Percentiles rank a stretch among this genome's conserved stretches.
Evolutionary conservation across 2,329 filamentous ascomycete genomes (phyloP).

Genomic region (Cercospora berteroae): DNA sequence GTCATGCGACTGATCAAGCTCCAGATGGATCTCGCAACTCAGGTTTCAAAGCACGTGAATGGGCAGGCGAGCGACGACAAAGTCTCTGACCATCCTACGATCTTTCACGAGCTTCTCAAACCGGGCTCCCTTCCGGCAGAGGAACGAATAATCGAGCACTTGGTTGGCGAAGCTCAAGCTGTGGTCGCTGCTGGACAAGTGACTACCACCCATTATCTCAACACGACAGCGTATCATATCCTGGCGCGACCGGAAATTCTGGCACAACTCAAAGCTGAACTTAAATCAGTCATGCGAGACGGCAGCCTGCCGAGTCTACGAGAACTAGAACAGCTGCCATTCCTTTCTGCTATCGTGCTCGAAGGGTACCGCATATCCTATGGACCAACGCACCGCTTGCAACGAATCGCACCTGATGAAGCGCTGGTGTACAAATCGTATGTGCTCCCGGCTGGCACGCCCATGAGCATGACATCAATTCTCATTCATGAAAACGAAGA

Average conservation of each 20-base stretch:
- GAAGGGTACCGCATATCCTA: conserved; percentile 25
- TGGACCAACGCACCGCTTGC: conserved; percentile 22
- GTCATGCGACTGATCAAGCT: conserved; percentile 17
- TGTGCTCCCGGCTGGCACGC: conserved; percentile 24
- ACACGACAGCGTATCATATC: conserved; percentile 44
- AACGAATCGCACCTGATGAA: conserved; percentile 25
- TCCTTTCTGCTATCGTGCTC: conserved; percentile 22
- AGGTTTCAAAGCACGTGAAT: conserved; percentile 13
- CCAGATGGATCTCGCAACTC: conserved; percentile 11
- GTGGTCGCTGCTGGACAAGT: conserved; percentile 50
- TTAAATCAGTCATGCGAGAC: conserved; percentile 26
- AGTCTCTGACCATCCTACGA: conserved; percentile 5
- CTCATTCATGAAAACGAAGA: conserved; percentile 35
- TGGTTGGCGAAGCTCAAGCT: conserved; percentile 40
- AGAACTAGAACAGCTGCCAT: conserved; percentile 23
- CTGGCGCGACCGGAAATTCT: conserved; percentile 38
- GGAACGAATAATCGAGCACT: conserved; percentile 6
- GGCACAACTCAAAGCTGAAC: conserved; percentile 40
- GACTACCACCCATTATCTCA: conserved; percentile 45
- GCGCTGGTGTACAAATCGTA: conserved; percentile 17
- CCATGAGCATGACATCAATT: conserved; percentile 33
- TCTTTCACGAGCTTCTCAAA: conserved; percentile 13
- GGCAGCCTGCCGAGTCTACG: background rate
- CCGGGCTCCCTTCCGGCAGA: background rate
- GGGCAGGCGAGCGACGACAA: conserved; percentile 7